Percentiles rank a stretch among this genome's conserved stretches.
phyloP scores from a whole-genome alignment of 805 yeast species.

The Spathaspora girioi region DNA sequence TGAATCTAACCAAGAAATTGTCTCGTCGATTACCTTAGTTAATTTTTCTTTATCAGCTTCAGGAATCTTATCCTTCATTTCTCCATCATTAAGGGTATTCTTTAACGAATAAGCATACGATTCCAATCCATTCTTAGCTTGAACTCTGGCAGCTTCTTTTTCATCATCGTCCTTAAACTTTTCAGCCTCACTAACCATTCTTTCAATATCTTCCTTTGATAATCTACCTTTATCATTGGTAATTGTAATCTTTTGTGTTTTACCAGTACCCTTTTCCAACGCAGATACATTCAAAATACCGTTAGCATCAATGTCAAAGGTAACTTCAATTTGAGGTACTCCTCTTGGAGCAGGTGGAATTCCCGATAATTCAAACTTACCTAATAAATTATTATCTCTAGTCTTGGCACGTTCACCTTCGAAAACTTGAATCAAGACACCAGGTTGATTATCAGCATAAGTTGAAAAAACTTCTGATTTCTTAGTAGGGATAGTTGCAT shows the following conservation, averaged over 20 bases:
- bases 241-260: constrained; percentile 84
- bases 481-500: constrained; percentile 93
- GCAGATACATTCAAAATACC: constrained; percentile 87
- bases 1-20: constrained; percentile 37
- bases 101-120: constrained; percentile 82
- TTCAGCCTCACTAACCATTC: constrained; percentile 98
- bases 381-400: constrained; percentile 86
- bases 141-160: constrained; percentile 76
- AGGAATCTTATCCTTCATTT: constrained; percentile 41
- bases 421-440: constrained; percentile 87
- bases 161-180: constrained; percentile 90
- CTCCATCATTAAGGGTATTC: constrained; percentile 56
- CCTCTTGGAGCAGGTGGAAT: constrained; percentile 93
- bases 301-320: constrained; percentile 83
- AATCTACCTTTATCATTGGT: constrained; percentile 94
- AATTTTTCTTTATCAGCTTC: constrained; percentile 51
- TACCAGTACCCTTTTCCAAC: constrained; percentile 91
- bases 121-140: constrained; percentile 83
- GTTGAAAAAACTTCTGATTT: constrained; percentile 95
- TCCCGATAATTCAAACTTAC: constrained; percentile 81
- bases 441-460: constrained; percentile 94
- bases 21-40: constrained; percentile 38
- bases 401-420: constrained; percentile 97
- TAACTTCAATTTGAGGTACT: constrained; percentile 85
- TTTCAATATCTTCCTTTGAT: constrained; percentile 89